Evolutionary conservation across 164 flowering plant species (phyloP), one percentile per base, ranked within the genome.

Genomic region (Macadamia integrifolia): DNA sequence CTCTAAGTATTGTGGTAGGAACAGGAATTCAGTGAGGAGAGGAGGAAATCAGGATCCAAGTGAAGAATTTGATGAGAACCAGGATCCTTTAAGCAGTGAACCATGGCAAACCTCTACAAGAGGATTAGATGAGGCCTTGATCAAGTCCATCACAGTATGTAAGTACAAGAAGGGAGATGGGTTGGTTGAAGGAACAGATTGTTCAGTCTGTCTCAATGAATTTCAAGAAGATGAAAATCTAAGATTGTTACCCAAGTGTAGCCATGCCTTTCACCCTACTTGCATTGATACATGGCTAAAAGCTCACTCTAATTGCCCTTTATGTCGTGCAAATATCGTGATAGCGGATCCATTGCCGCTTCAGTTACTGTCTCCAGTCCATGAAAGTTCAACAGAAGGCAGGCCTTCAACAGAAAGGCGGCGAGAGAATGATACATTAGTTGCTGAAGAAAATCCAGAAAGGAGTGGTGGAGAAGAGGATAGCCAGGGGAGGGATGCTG

Each of bases 201-300:
- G 98, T 74, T 83, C 94, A 0, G 96, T 93, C 72, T 93, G 98
- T 65, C 75, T 89, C 9, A 79, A 80, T 60, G 96, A 88, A 63
- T 93, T 93, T 71, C 62, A 77, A 65, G 94, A 93, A 62, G 83
- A 82, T 30, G 97, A 93, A 75, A 79, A 71, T 44, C 53, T 93
- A 11, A 75, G 94, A 75, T 81, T 91, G 2, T 75, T 93, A 72
- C 97, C 96, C 0, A 89, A 89, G 70, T 93, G 98, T 66, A 83
- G 89, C 60, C 98, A 93, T 69, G 96, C 94, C 52, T 93, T 93
- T 72, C 97, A 93, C 74, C 72, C 88, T 40, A 59, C 71, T 0
- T 93, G 97, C 77, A 89, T 93, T 48, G 98, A 93, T 73, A 87
- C 85, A 6, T 93, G 98, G 97, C 80, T 93, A 11, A 74, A 76